A percentile compares a stretch with the other conserved stretches of the same genome.
phyloP scores from a whole-genome alignment of 257 asterid genomes.

The Gynochthodes officinalis region DNA sequence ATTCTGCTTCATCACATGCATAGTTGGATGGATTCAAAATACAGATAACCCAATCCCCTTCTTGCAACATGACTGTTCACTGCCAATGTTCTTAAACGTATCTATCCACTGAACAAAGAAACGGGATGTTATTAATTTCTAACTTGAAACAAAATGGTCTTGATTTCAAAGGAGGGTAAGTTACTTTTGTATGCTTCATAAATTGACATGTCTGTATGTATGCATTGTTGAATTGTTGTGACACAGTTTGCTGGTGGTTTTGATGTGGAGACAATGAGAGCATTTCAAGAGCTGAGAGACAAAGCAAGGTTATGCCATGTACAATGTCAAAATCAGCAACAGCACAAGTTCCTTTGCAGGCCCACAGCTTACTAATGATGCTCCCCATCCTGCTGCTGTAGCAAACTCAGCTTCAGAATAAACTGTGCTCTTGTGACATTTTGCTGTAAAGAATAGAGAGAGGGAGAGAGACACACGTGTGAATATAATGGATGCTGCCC shows the following conservation, averaged over 20 bases:
- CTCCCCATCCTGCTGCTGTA: conserved; percentile 29
- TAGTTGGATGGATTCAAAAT: no score
- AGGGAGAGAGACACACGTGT: conserved; percentile 1
- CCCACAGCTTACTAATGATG: conserved; percentile 37
- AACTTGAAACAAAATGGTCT: no score
- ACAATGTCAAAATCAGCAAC: conserved; percentile 66
- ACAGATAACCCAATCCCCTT: no score
- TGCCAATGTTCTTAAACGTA: no score
- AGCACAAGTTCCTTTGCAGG: conserved; percentile 48
- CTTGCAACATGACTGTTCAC: no score
- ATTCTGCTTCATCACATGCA: neutral
- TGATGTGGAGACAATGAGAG: conserved; percentile 93
- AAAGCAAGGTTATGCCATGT: conserved; percentile 65
- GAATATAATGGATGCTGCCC: conserved; percentile 19
- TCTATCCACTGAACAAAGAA: no score
- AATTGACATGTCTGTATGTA: neutral
- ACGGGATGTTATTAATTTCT: no score
- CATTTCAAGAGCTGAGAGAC: conserved; percentile 84
- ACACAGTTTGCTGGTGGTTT: conserved; percentile 94
- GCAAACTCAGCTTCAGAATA: conserved; percentile 55
- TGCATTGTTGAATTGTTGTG: neutral
- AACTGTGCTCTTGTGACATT: conserved; percentile 23
- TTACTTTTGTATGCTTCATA: no score
- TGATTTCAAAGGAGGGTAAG: no score
- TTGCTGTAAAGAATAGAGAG: conserved; percentile 33